A percentile compares a stretch with the other conserved stretches of the same genome.
phyloP scores from a whole-genome alignment of 352 stramenopile genomes.

The Blastocystis hominis region DNA sequence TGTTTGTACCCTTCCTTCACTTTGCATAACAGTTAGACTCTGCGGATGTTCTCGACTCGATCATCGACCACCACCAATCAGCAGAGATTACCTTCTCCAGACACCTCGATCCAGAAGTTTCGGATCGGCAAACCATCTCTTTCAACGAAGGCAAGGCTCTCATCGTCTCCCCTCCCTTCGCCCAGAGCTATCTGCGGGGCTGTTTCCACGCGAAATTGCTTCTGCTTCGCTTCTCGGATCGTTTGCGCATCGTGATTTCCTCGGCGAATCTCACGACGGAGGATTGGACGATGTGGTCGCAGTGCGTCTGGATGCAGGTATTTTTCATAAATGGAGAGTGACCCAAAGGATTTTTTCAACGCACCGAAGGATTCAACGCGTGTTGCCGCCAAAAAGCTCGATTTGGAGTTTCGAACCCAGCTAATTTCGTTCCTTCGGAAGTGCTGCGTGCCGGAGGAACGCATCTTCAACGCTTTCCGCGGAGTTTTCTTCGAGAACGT shows the following conservation, averaged over 20 bases:
- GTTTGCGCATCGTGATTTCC: slow-evolving; percentile 35
- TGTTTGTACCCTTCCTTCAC: background rate
- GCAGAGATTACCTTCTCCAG: slow-evolving; percentile 8
- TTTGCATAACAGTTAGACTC: background rate
- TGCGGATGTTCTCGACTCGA: background rate
- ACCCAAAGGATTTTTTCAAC: slow-evolving; percentile 37
- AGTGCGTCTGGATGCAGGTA: slow-evolving; percentile 53
- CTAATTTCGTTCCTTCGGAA: background rate
- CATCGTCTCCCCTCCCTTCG: background rate
- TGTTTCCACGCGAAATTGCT: slow-evolving; percentile 51
- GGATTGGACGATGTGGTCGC: slow-evolving; percentile 40
- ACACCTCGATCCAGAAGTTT: background rate
- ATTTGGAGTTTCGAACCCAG: slow-evolving; percentile 31
- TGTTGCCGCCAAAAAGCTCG: slow-evolving; percentile 15
- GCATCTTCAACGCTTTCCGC: slow-evolving; percentile 5
- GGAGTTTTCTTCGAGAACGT: slow-evolving; percentile 2
- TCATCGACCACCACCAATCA: background rate
- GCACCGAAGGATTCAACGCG: background rate
- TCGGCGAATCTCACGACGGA: slow-evolving; percentile 24
- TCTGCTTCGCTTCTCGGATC: slow-evolving; percentile 33
- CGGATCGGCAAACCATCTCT: background rate
- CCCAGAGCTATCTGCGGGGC: too few species aligned
- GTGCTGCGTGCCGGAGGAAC: background rate
- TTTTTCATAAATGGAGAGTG: background rate
- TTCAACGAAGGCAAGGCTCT: background rate